Evolutionary conservation across 139 green algal species (phyloP).

Genomic region (Gonium pectorale): DNA sequence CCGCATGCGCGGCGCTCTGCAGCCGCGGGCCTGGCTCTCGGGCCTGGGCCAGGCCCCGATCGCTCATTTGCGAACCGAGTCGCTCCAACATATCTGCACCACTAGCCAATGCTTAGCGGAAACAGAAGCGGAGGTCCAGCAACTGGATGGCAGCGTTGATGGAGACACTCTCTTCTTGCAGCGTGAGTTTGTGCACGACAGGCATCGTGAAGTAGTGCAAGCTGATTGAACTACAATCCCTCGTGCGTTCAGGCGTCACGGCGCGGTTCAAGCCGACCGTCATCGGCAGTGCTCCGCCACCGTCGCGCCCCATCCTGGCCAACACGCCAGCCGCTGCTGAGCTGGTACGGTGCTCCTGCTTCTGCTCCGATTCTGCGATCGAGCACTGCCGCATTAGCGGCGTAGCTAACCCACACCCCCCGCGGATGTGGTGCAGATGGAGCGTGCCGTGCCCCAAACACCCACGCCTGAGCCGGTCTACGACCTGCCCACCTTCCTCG

Average conservation of each 20-base stretch:
- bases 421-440: constrained; percentile 4
- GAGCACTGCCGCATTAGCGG: not conserved
- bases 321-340: constrained; percentile 1
- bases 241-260: not conserved
- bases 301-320: not conserved
- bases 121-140: not conserved
- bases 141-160: not conserved
- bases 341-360: not conserved
- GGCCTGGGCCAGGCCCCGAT: constrained; percentile 4
- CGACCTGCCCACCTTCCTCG: constrained; percentile 26
- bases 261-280: not conserved
- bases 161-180: not conserved
- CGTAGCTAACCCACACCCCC: not conserved
- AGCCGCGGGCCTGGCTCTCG: not conserved
- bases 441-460: not conserved
- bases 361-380: not conserved
- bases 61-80: not conserved
- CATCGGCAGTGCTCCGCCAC: not conserved
- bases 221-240: not conserved
- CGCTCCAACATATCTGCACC: not conserved
- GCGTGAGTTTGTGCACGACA: not conserved
- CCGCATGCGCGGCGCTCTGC: too few relatives aligned
- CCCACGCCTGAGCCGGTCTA: not conserved
- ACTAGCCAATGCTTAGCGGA: not conserved
- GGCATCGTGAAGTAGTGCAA: not conserved